Conservation (phyloP, 2,329 filamentous ascomycete species). For the Monilinia aucupariae region DNA sequence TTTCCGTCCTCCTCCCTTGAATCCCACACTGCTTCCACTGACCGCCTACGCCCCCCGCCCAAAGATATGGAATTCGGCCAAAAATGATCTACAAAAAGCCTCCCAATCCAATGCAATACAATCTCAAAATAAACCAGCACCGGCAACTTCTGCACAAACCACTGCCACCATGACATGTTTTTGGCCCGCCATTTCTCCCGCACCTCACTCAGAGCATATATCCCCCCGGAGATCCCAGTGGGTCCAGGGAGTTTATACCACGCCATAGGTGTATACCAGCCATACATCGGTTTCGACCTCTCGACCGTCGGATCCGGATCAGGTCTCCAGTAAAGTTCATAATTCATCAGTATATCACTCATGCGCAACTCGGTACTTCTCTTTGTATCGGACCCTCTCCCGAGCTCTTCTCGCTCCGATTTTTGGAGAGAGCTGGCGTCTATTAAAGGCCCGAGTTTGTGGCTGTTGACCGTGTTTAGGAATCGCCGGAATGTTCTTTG, state of each 20-base stretch:
- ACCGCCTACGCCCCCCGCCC: neutral
- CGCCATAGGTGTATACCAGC: neutral
- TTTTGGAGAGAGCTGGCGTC: neutral
- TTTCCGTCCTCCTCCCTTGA: neutral
- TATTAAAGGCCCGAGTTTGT: neutral
- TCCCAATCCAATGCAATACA: neutral
- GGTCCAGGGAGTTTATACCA: neutral
- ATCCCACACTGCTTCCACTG: neutral
- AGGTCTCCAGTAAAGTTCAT: neutral
- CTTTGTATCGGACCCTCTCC: neutral
- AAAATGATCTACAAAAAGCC: neutral
- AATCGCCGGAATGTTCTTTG: neutral
- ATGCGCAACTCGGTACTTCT: neutral
- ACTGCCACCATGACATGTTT: neutral
- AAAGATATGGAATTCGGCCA: neutral
- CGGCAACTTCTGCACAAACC: neutral
- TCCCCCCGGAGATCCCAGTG: too few species aligned
- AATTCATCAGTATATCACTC: constrained; percentile 5
- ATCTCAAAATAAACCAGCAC: neutral
- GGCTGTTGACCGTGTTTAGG: neutral
- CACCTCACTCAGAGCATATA: neutral
- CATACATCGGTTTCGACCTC: neutral
- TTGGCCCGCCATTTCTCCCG: neutral
- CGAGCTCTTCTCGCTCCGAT: neutral
- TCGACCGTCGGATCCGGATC: neutral